A percentile compares a stretch with the other conserved stretches of the same genome.
Evolutionary conservation across 2,329 filamentous ascomycete genomes (phyloP).

Genomic region (Cordyceps fumosorosea): DNA sequence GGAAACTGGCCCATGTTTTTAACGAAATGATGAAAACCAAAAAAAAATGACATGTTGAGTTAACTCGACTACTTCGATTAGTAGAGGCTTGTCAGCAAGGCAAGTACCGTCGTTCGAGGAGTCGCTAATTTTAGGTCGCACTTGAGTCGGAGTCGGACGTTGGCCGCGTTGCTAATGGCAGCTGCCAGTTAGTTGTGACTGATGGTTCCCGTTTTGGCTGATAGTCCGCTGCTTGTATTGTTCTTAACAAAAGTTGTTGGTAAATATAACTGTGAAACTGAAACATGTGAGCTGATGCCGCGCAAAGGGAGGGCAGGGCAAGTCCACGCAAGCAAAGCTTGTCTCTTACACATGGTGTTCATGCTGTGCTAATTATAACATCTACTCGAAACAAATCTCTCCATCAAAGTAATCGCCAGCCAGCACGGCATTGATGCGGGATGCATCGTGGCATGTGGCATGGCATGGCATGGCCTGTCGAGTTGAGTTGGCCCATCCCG

Average conservation of each 20-base stretch:
- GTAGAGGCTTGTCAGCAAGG: not conserved
- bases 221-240: not conserved
- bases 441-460: not conserved
- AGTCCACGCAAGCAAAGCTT: not conserved
- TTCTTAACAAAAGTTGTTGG: not conserved
- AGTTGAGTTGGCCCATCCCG: not conserved
- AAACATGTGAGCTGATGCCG: not conserved
- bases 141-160: not conserved
- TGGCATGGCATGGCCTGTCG: too few relatives aligned
- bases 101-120: not conserved
- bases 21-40: not conserved
- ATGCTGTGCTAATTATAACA: conserved; percentile 2
- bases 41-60: not conserved
- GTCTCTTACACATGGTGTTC: not conserved
- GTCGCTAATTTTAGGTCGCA: not conserved
- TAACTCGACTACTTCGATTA: not conserved
- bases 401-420: not conserved
- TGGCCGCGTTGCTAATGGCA: conserved; percentile 1
- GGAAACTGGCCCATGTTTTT: not conserved
- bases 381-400: not conserved
- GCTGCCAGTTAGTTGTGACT: not conserved
- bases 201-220: not conserved
- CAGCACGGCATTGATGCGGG: not conserved
- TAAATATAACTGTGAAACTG: not conserved
- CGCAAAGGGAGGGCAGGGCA: not conserved